phyloP scores from a whole-genome alignment of 768 basidiomycete genomes.

The Amanita jacksonii region DNA sequence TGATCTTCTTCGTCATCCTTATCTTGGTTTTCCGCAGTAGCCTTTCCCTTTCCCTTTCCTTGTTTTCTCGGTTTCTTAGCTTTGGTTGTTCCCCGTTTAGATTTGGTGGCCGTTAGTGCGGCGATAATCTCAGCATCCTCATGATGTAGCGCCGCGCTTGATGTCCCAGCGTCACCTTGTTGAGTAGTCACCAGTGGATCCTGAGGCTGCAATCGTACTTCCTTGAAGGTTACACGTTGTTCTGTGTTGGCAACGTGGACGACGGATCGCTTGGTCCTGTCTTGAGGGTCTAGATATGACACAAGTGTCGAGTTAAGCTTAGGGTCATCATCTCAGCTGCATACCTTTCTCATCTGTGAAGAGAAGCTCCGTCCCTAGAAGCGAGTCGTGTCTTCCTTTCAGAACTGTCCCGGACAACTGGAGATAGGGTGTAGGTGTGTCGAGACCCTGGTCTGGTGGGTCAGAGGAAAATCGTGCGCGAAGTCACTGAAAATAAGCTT shows the following conservation, averaged over 20 bases:
- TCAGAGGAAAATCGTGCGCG: not conserved
- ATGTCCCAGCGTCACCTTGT: too few species aligned
- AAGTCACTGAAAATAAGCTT: conserved; percentile 17
- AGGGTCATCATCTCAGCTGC: conserved; percentile 4
- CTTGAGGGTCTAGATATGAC: conserved; percentile 26
- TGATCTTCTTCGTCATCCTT: not conserved
- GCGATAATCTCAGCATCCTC: not conserved
- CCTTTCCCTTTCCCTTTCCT: conserved; percentile 10
- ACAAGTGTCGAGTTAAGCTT: not conserved
- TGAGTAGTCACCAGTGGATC: not conserved
- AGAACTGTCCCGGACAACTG: conserved; percentile 71
- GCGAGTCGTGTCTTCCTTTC: conserved; percentile 54
- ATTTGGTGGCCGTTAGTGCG: not conserved
- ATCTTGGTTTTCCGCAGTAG: conserved; percentile 3
- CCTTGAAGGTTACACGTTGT: conserved; percentile 63
- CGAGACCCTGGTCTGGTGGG: conserved; percentile 45
- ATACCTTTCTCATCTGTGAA: conserved; percentile 63
- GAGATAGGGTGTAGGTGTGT: conserved; percentile 67
- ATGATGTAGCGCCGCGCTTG: too few species aligned
- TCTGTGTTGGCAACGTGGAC: conserved; percentile 52
- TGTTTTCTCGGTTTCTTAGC: conserved; percentile 3
- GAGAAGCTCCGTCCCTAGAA: conserved; percentile 69
- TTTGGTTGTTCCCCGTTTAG: not conserved
- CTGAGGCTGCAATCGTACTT: conserved; percentile 50
- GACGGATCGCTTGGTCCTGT: conserved; percentile 36